Percentiles rank a stretch among this genome's conserved stretches.
Conservation (phyloP, 129 eudicot genomes). For the Tanacetum coccineum region DNA sequence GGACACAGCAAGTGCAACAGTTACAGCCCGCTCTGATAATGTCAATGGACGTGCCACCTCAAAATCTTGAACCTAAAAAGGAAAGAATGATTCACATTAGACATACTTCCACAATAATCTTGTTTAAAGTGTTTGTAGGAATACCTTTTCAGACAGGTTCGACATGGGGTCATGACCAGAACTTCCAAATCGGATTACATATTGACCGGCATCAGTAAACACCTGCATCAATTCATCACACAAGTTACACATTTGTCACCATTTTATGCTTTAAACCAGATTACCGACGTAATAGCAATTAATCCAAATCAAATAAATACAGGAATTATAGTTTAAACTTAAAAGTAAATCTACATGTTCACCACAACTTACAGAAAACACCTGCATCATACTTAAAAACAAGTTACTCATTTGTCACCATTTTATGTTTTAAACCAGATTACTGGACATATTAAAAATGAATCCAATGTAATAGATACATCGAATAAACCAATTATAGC, state of each 20-base stretch:
- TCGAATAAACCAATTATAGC: background rate
- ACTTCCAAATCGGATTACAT: slow-evolving; percentile 86
- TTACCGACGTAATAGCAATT: background rate
- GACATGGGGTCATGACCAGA: slow-evolving; percentile 33
- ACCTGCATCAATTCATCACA: slow-evolving; percentile 42
- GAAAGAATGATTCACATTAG: background rate
- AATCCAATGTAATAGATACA: background rate
- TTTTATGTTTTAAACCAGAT: background rate
- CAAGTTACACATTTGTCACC: background rate
- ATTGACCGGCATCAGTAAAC: slow-evolving; percentile 98
- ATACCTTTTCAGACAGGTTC: slow-evolving; percentile 51
- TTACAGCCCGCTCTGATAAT: slow-evolving; percentile 84
- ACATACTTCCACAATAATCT: background rate
- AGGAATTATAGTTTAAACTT: too few species aligned
- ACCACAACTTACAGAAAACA: slow-evolving; percentile 85
- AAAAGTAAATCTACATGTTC: slow-evolving; percentile 47
- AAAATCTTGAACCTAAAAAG: slow-evolving; percentile 63
- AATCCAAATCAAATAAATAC: too few species aligned
- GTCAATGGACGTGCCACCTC: slow-evolving; percentile 69
- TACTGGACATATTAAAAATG: background rate
- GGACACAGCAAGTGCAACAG: slow-evolving; percentile 91
- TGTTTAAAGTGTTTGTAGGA: background rate
- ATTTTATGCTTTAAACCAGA: background rate
- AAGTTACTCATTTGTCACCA: background rate
- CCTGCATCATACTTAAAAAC: slow-evolving; percentile 37